Percentiles rank a stretch among this genome's conserved stretches.
These are phyloP conservation scores for Mycena indigotica DNA, from an alignment of 768 basidiomycete genomes.

Conservation along the genomic window DNA sequence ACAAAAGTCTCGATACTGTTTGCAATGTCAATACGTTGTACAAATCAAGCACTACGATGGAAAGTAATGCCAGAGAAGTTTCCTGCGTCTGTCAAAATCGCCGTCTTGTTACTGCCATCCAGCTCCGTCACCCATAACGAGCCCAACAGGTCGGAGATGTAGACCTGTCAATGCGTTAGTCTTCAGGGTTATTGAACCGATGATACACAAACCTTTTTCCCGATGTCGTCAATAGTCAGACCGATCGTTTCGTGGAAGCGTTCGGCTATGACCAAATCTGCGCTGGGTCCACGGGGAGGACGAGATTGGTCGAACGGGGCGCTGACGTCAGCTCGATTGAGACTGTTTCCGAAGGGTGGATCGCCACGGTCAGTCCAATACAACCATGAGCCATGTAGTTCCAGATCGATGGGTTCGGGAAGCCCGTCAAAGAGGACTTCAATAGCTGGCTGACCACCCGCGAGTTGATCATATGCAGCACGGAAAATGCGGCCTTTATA, in stretches of 20 bases:
- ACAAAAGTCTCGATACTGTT: too few species aligned
- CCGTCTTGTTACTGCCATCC: conserved; percentile 16
- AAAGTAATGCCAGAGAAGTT: conserved; percentile 19
- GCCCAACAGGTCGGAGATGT: conserved; percentile 17
- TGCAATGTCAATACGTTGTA: not conserved
- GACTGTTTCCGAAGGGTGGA: conserved; percentile 17
- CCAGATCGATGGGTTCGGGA: conserved; percentile 18
- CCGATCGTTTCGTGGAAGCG: conserved; percentile 22
- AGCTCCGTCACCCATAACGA: conserved; percentile 19
- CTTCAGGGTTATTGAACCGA: not conserved
- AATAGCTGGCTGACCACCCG: not conserved
- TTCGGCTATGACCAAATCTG: conserved; percentile 15
- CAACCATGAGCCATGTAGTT: conserved; percentile 3
- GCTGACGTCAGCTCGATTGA: conserved; percentile 18
- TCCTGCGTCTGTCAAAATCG: conserved; percentile 17
- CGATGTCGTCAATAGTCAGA: conserved; percentile 12
- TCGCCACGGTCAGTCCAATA: conserved; percentile 23
- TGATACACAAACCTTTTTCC: conserved; percentile 9
- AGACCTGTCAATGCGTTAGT: conserved; percentile 3
- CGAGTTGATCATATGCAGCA: conserved; percentile 5
- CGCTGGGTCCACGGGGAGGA: conserved; percentile 6
- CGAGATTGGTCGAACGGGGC: too few species aligned
- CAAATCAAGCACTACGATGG: not conserved
- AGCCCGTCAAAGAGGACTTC: conserved; percentile 12
- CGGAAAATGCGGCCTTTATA: conserved; percentile 15